Evolutionary conservation across 805 yeast species (phyloP).

Genomic region (Tanozyma kutaoensis): DNA sequence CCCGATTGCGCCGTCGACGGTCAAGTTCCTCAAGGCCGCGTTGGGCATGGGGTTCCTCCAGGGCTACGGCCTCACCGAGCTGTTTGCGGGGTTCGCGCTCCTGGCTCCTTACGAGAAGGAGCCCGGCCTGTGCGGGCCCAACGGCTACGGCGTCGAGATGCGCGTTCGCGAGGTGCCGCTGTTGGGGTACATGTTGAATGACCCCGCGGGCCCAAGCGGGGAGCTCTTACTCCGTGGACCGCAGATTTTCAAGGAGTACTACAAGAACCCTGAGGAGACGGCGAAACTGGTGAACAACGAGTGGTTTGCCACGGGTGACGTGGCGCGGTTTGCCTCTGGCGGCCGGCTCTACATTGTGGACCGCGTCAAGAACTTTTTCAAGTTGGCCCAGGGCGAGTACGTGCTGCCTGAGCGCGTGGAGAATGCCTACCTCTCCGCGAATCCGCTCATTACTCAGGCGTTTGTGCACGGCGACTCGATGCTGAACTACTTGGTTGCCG

Average conservation of each 20-base stretch:
- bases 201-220: constrained; percentile 14
- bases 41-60: constrained; percentile 14
- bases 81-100: constrained; percentile 11
- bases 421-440: constrained; percentile 40
- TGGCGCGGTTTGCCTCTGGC: neutral
- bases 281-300: constrained; percentile 7
- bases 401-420: constrained; percentile 73
- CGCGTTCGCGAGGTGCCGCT: constrained; percentile 11
- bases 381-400: constrained; percentile 34
- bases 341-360: constrained; percentile 4
- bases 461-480: constrained; percentile 55
- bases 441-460: constrained; percentile 37
- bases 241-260: constrained; percentile 12
- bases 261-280: constrained; percentile 13
- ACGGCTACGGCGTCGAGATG: constrained; percentile 7
- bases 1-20: constrained; percentile 10
- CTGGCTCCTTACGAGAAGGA: constrained; percentile 7
- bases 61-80: constrained; percentile 22
- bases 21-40: constrained; percentile 11
- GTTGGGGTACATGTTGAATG: constrained; percentile 10
- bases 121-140: constrained; percentile 13
- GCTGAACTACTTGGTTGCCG: constrained; percentile 42
- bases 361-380: neutral
- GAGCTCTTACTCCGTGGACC: constrained; percentile 14
- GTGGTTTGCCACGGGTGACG: constrained; percentile 17